Conservation (phyloP, 2,329 filamentous ascomycete genomes). For the Emmonsiellopsis sp. region DNA sequence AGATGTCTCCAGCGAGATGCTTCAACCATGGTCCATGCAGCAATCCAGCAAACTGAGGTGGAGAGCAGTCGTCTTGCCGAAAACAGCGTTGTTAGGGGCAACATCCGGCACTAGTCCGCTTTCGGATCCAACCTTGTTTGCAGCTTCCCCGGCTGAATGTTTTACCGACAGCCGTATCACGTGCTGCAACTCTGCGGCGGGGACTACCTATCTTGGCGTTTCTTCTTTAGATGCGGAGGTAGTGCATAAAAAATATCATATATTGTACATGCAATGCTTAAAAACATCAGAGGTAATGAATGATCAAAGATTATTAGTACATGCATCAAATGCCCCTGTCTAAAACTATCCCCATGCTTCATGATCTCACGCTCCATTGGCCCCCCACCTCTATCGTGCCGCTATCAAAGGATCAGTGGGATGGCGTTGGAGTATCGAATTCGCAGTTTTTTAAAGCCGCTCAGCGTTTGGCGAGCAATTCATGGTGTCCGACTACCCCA, state of each 20-base stretch:
- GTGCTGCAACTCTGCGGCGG: not conserved
- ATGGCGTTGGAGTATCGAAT: too few species aligned
- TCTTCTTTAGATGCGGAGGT: not conserved
- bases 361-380: too few species aligned
- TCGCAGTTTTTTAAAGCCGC: too few species aligned
- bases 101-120: conserved; percentile 8
- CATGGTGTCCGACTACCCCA: too few species aligned
- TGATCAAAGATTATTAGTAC: too few species aligned
- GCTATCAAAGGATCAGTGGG: too few species aligned
- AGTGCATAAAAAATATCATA: not conserved
- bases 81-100: conserved; percentile 12
- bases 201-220: too few species aligned
- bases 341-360: too few species aligned
- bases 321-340: too few species aligned
- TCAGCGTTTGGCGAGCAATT: too few species aligned
- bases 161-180: conserved; percentile 9
- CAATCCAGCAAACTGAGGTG: not conserved
- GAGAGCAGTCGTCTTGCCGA: not conserved
- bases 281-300: too few species aligned
- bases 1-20: not conserved
- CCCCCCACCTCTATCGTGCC: too few species aligned
- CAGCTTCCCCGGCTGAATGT: conserved; percentile 4
- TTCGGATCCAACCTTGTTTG: not conserved
- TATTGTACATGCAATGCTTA: not conserved
- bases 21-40: not conserved